Evolutionary conservation across 768 basidiomycete species (phyloP), one percentile per base, ranked within the genome.

Genomic region (Termitomyces eurrhizus): DNA sequence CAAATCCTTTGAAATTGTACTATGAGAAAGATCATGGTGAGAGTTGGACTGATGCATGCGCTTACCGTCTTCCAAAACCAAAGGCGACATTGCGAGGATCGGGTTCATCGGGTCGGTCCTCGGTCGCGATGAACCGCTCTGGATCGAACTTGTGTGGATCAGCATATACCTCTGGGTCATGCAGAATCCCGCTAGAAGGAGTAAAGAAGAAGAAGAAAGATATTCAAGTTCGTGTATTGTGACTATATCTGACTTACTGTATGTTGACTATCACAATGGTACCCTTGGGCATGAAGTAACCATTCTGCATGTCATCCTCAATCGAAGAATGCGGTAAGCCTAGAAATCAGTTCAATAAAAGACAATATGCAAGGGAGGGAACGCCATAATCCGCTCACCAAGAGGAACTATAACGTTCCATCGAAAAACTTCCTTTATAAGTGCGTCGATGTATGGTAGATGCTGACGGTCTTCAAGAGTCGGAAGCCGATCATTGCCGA

Each of bases 401-500:
- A 74, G 74, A 21, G 75, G 75, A 33, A 73, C 72, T 32, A 81
- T 77, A 11, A 75, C 68, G 58, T 81, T 78, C 78, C 81, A 83
- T 16, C 80, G 79, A 14, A 76, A 69, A 35, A 85, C 79, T 68
- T 88, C 87, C 60, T 83, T 83, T 0, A 74, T 72, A 16, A 88
- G 74, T 2, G 86, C 86, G 60, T 85, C 79, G 44, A 21, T 21
- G 21, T 21, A 21, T 21, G 21, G 21, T 21, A 21, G 21, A 21
- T 21, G 21, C 21, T 21, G 72, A 16, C 84, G 82, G 68, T 87
- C 86, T 48, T 75, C 67, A 69, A 83, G 83, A 18, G 77, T 80
- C 61, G 86, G 86, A 16, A 87, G 78, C 59, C 85, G 78, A 65
- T 85, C 83, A 60, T 68, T 72, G 56, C 86, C 85, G 60, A 86